Conservation (phyloP, 176 grass and related monocot species). For the Raddia guianensis region DNA sequence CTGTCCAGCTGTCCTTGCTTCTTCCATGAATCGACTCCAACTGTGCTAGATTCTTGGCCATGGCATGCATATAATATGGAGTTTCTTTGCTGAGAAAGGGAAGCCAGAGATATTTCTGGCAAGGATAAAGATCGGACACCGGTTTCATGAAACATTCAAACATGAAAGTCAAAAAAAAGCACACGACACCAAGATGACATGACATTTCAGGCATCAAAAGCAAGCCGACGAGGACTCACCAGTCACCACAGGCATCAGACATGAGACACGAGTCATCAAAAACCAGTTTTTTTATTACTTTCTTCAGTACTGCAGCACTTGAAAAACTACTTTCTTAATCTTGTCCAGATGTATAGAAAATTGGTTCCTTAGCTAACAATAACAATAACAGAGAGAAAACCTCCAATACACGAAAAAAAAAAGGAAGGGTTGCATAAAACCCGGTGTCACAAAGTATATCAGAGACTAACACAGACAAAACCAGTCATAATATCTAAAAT, state of each 20-base stretch:
- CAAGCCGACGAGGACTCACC: neutral
- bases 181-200: neutral
- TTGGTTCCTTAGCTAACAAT: constrained; percentile 33
- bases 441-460: constrained; percentile 33
- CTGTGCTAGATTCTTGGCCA: too few relatives aligned
- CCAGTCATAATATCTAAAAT: constrained; percentile 30
- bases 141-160: neutral
- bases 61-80: too few relatives aligned
- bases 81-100: too few relatives aligned
- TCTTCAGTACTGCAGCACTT: constrained; percentile 22
- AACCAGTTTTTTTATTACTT: constrained; percentile 51
- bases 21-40: too few relatives aligned
- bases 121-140: neutral
- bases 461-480: constrained; percentile 27
- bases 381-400: constrained; percentile 15
- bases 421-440: constrained; percentile 36
- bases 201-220: neutral
- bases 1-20: too few relatives aligned
- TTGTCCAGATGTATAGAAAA: constrained; percentile 40
- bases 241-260: neutral
- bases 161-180: neutral
- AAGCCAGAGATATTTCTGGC: too few relatives aligned
- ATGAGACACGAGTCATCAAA: neutral
- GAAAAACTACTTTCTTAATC: constrained; percentile 24
- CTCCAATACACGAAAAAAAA: neutral